Conservation (phyloP, 2,329 filamentous ascomycete genomes). For the Exophiala mesophila region DNA sequence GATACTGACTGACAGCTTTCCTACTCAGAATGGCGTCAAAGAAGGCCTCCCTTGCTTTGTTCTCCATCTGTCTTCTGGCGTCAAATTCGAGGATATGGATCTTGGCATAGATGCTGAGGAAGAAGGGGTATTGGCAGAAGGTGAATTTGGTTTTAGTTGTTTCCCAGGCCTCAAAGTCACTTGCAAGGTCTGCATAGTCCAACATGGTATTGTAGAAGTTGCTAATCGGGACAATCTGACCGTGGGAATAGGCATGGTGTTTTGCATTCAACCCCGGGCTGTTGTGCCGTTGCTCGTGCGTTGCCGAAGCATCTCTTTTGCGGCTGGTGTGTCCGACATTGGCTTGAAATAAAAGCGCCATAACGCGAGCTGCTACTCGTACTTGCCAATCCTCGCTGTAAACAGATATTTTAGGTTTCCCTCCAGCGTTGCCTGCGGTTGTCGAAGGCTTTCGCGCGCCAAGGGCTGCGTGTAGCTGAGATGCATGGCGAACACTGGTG, state of each 20-base stretch:
- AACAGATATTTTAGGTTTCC: slow-evolving; percentile 46
- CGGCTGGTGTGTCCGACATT: slow-evolving; percentile 56
- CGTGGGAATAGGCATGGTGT: slow-evolving; percentile 46
- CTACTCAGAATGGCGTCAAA: slow-evolving; percentile 81
- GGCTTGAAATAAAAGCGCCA: slow-evolving; percentile 75
- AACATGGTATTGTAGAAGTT: slow-evolving; percentile 85
- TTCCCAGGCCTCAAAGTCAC: slow-evolving; percentile 87
- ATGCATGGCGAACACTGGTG: slow-evolving; percentile 54
- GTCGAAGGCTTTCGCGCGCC: slow-evolving; percentile 46
- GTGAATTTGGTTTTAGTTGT: slow-evolving; percentile 67
- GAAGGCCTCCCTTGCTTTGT: slow-evolving; percentile 81
- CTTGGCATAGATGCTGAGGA: slow-evolving; percentile 87
- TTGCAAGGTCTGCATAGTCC: slow-evolving; percentile 78
- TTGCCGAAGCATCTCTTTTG: slow-evolving; percentile 33
- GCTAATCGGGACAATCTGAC: slow-evolving; percentile 70
- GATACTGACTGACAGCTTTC: slow-evolving; percentile 68
- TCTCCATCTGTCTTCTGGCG: slow-evolving; percentile 81
- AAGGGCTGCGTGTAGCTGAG: slow-evolving; percentile 73
- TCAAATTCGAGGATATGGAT: slow-evolving; percentile 87
- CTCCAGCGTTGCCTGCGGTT: slow-evolving; percentile 50
- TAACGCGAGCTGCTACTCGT: slow-evolving; percentile 70
- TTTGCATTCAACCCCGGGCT: slow-evolving; percentile 38
- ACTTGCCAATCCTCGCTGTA: slow-evolving; percentile 90
- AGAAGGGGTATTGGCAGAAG: slow-evolving; percentile 89
- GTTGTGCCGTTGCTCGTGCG: slow-evolving; percentile 30